Evolutionary conservation across 73 alveolate species (phyloP), one percentile per base, ranked within the genome.

Genomic region (Paramecium pentaurelia): DNA sequence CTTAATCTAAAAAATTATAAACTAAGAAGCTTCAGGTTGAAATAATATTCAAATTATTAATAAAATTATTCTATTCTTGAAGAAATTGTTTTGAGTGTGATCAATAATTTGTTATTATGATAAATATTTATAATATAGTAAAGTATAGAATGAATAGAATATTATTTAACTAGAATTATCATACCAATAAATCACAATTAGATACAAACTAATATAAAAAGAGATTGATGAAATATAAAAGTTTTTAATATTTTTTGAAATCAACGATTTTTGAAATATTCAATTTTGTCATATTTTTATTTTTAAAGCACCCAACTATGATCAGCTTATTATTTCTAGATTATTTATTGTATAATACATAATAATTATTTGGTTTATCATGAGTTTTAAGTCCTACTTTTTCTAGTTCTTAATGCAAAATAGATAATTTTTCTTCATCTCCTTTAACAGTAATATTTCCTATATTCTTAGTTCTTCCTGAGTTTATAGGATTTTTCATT

Each of bases 241-340:
- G 32, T 2, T 16, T 18, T 16, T 20, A 54, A 4, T 1, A 0
- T 28, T 1, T 0, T 34, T 14, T 32, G 84, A 36, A 30, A 30
- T 75, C 88, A 75, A 38, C 60, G 58, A 38, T 75, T 38, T 7
- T 42, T 42, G 60, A 75, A 75, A 75, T 75, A 75, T 75, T 42
- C 88, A 75, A 75, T 75, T 75, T 75, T 75, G 9, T 36, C 88
- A 75, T 75, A 75, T 75, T 36, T 42, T n/a, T 38, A 38, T 75
- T 75, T 75, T 22, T 75, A 20, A 25, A 36, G 68, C 20, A 34
- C 40, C 88, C 88, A 75, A 36, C 38, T 37, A 36, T 75, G 58
- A 27, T 75, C 60, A 25, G 88, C 68, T 75, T 38, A 2, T 75
- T 36, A 25, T 42, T 75, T 75, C 88, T 42, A 64, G 25, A 34